Base-by-base conservation (phyloP, 192 early-diverging fungal species). In the Coemansia sp. region DNA sequence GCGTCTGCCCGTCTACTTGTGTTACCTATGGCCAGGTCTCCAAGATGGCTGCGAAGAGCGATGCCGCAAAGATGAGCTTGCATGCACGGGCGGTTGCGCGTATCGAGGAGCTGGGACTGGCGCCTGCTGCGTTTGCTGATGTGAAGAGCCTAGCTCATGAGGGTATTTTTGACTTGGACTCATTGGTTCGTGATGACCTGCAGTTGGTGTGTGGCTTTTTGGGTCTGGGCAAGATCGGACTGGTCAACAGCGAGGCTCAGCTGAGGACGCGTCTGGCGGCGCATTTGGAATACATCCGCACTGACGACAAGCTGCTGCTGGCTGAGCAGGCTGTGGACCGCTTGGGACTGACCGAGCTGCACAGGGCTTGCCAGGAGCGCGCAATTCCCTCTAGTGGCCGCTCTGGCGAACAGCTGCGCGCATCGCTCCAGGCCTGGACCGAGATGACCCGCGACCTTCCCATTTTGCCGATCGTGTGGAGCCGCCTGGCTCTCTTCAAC, bases 351-450 rank as follows among this genome's bases (percentile, higher is more conserved):
- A 52, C 61, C 2, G 82, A 84, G 63, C 77, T 84, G 34, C 65
- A 69, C 16, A 55, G 72, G 34, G 74, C 78, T 29, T 84, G 81
- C 69, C 73, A 79, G 68, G 81, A 84, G 29, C 81, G 81, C 38
- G 81, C 77, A 4, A 84, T 84, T 49, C 76, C 77, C n/a, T 69
- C 77, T 12, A 66, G 74, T 5, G 67, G 44, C 43, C 47, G 60
- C 49, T 27, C 64, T 7, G 70, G 65, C 39, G 52, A 53, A 10
- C 77, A 73, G 38, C 47, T 79, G 64, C 66, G 73, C 3, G 44
- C 53, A 8, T 64, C 80, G n/a, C 70, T 82, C 66, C 16, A 15
- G 22, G 39, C 33, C n/a, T 82, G 80, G 80, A 55, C 63, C 6
- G 34, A 18, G 22, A 49, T 78, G 66, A 66, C 65, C 29, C 46